Percentiles rank a stretch among this genome's conserved stretches.
Evolutionary conservation across 2,329 filamentous ascomycete genomes (phyloP).

Genomic region (Aspergillus hortae): DNA sequence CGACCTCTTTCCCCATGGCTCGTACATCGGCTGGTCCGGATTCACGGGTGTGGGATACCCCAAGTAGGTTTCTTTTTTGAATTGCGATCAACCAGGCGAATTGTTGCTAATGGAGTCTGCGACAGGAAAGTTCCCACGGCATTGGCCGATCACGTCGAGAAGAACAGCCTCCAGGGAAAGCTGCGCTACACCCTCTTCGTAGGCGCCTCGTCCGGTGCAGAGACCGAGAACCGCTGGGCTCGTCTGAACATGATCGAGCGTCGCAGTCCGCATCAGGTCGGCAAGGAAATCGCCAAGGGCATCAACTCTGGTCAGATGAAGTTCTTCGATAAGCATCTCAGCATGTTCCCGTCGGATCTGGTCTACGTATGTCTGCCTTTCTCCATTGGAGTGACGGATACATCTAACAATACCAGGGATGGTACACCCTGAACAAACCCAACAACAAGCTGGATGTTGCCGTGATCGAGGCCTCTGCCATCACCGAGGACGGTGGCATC

Average conservation of each 20-base stretch:
- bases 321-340: constrained; percentile 91
- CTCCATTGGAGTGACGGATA: neutral
- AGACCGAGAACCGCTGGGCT: constrained; percentile 93
- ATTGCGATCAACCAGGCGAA: neutral
- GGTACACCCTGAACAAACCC: constrained; percentile 76
- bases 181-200: constrained; percentile 85
- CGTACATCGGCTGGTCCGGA: constrained; percentile 88
- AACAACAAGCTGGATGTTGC: constrained; percentile 75
- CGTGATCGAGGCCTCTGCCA: constrained; percentile 80
- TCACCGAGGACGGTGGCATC: constrained; percentile 84
- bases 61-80: constrained; percentile 56
- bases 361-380: constrained; percentile 59
- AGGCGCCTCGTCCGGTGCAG: constrained; percentile 81
- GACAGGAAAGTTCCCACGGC: constrained; percentile 75
- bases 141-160: constrained; percentile 83
- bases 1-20: constrained; percentile 73
- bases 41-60: constrained; percentile 90
- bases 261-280: constrained; percentile 80
- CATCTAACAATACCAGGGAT: constrained; percentile 54
- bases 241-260: constrained; percentile 84
- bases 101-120: neutral
- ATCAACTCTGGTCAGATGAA: constrained; percentile 87
- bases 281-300: constrained; percentile 83
- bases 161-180: constrained; percentile 78
- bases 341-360: constrained; percentile 85